Conservation (phyloP, 2,329 filamentous ascomycete species). For the Leptographium wingfieldii region DNA sequence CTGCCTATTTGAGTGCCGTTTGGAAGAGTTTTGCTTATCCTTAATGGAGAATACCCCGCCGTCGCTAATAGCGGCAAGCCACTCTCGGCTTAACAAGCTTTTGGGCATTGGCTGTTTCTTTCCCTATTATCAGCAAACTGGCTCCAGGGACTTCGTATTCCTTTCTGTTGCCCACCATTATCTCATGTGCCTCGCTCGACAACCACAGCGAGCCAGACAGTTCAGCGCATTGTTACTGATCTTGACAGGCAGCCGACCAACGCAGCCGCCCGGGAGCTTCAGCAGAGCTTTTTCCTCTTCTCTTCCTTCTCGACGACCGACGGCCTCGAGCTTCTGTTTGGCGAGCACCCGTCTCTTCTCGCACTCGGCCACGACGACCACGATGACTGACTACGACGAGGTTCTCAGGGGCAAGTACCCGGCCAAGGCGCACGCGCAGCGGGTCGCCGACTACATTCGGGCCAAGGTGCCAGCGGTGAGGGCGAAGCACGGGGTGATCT, state of each 20-base stretch:
- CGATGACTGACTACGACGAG: constrained; percentile 19
- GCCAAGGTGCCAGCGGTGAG: constrained; percentile 44
- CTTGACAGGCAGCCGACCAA: background rate
- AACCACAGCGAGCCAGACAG: background rate
- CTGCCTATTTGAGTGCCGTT: background rate
- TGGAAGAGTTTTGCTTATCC: background rate
- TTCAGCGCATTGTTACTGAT: background rate
- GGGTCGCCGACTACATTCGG: constrained; percentile 69
- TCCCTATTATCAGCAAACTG: too few species aligned
- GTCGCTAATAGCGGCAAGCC: background rate
- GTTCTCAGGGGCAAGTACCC: constrained; percentile 57
- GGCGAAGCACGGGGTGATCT: constrained; percentile 56
- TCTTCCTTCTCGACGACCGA: background rate
- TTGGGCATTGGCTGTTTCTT: background rate
- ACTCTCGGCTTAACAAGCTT: background rate
- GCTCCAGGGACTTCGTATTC: background rate
- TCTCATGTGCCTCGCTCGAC: background rate
- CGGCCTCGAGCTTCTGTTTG: background rate
- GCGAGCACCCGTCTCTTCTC: background rate
- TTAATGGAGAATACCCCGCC: background rate
- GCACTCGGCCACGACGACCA: background rate
- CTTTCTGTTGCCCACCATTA: background rate
- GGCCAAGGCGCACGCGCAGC: constrained; percentile 73
- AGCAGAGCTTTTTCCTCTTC: background rate
- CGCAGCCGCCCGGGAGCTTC: background rate